These are phyloP conservation scores for Ophiostoma quercus DNA, from an alignment of 2,329 filamentous ascomycete genomes.

Conservation along the genomic window DNA sequence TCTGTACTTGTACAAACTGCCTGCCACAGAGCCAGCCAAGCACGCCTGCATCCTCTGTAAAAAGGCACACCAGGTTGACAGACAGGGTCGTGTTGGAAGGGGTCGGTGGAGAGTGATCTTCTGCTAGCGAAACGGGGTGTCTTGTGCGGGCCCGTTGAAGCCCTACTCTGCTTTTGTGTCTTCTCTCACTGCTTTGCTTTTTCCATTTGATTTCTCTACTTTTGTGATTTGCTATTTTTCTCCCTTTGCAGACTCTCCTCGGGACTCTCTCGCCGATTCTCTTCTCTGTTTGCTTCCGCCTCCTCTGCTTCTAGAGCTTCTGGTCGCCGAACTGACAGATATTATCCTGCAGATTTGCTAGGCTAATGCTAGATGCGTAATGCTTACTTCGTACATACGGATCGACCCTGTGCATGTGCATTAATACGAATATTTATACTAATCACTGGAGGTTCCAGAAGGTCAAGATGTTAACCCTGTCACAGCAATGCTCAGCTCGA, in stretches of 20 bases:
- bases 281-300: no score
- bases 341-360: not conserved
- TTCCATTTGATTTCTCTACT: not conserved
- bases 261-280: not conserved
- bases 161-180: not conserved
- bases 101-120: constrained; percentile 17
- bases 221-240: not conserved
- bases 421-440: not conserved
- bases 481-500: not conserved
- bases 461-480: not conserved
- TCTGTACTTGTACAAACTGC: no score
- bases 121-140: constrained; percentile 6
- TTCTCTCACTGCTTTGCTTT: not conserved
- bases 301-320: not conserved
- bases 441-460: not conserved
- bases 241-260: not conserved
- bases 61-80: no score
- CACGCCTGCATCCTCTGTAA: not conserved
- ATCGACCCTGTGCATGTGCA: not conserved
- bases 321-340: not conserved
- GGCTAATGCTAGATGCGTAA: not conserved
- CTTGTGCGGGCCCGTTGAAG: not conserved
- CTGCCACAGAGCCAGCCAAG: not conserved
- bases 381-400: not conserved
- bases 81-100: not conserved